A percentile compares a stretch with the other conserved stretches of the same genome.
phyloP scores from a whole-genome alignment of 2,329 filamentous ascomycete genomes.

The Penicillium griseofulvum region DNA sequence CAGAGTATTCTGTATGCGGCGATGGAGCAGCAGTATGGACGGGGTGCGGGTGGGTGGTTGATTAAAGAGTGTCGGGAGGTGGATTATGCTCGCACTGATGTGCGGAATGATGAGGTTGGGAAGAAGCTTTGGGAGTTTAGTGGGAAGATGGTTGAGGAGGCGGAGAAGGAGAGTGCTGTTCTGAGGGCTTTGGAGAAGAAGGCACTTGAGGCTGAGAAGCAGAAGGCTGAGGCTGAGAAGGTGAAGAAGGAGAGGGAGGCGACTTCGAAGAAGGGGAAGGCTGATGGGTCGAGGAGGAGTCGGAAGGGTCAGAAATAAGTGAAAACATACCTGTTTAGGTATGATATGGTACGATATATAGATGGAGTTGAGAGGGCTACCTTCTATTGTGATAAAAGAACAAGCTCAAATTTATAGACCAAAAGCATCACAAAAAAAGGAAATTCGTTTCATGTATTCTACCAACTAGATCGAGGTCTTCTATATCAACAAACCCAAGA shows the following conservation, averaged over 20 bases:
- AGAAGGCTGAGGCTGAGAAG: constrained; percentile 69
- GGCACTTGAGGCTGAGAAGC: constrained; percentile 32
- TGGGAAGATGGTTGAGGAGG: constrained; percentile 75
- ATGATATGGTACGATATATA: constrained; percentile 4
- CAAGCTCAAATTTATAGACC: constrained; percentile 1
- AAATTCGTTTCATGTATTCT: constrained; percentile 39
- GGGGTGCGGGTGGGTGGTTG: constrained; percentile 65
- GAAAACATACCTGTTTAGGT: neutral
- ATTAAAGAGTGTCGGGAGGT: constrained; percentile 87
- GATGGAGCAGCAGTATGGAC: constrained; percentile 72
- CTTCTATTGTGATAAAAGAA: neutral
- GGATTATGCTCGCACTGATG: constrained; percentile 67
- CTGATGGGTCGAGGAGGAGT: constrained; percentile 41
- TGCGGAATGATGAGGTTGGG: constrained; percentile 73
- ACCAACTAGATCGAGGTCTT: constrained; percentile 11
- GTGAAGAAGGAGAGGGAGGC: constrained; percentile 49
- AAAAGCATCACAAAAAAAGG: constrained; percentile 28
- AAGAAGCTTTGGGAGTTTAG: constrained; percentile 89
- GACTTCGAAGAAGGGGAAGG: constrained; percentile 28
- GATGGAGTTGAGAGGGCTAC: neutral
- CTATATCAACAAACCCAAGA: constrained; percentile 15
- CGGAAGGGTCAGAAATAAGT: constrained; percentile 32
- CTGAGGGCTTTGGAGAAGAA: constrained; percentile 60
- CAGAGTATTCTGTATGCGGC: constrained; percentile 82
- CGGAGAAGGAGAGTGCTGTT: constrained; percentile 75